A percentile compares a stretch with the other conserved stretches of the same genome.
Evolutionary conservation across 768 basidiomycete genomes (phyloP).

Genomic region (Pulveroboletus ravenelii): DNA sequence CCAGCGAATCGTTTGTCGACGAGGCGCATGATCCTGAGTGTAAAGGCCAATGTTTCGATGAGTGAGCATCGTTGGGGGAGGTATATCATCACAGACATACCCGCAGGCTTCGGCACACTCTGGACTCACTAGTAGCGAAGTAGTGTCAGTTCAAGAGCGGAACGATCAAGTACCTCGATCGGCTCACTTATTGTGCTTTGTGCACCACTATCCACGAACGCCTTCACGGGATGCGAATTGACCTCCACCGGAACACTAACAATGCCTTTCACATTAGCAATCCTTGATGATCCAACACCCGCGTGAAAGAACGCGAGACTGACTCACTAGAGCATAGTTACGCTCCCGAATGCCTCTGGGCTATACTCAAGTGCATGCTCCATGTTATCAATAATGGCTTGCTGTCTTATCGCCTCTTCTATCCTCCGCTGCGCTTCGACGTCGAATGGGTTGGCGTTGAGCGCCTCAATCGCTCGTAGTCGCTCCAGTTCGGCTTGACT

Average conservation of each 20-base stretch:
- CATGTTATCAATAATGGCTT: slow-evolving; percentile 89
- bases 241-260: slow-evolving; percentile 85
- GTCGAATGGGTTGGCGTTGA: slow-evolving; percentile 88
- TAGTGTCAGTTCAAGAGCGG: neutral
- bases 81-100: slow-evolving; percentile 38
- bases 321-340: slow-evolving; percentile 94
- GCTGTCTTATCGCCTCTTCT: slow-evolving; percentile 86
- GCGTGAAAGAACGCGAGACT: neutral
- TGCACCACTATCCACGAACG: slow-evolving; percentile 97
- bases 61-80: neutral
- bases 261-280: slow-evolving; percentile 9
- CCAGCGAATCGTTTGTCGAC: slow-evolving; percentile 84
- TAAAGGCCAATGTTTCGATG: neutral
- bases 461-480: slow-evolving; percentile 56
- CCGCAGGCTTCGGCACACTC: slow-evolving; percentile 89
- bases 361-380: slow-evolving; percentile 91
- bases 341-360: slow-evolving; percentile 90
- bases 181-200: slow-evolving; percentile 91
- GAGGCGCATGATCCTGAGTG: slow-evolving; percentile 81
- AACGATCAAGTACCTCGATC: neutral
- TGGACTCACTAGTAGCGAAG: slow-evolving; percentile 65
- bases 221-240: slow-evolving; percentile 85
- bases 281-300: neutral
- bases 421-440: slow-evolving; percentile 90
- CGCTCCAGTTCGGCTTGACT: slow-evolving; percentile 48